Evolutionary conservation across 2,329 filamentous ascomycete genomes (phyloP).

Genomic region (Aspergillus sp.): DNA sequence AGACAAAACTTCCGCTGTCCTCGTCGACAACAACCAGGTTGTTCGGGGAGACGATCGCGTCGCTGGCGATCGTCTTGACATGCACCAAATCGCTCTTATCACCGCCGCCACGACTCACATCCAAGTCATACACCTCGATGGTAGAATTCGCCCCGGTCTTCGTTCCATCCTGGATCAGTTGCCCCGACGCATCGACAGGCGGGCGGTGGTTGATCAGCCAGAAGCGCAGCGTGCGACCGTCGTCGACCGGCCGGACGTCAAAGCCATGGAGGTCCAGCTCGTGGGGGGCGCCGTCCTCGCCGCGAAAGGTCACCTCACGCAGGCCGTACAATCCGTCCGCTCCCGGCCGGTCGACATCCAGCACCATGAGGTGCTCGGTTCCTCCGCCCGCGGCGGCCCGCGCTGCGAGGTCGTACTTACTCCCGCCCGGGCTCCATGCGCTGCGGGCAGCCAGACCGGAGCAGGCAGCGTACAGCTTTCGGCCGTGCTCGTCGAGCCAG

Average conservation of each 20-base stretch:
- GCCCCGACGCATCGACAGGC: background rate
- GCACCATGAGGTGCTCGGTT: background rate
- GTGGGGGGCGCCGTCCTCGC: background rate
- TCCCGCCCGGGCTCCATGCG: constrained; percentile 3
- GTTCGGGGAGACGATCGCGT: constrained; percentile 6
- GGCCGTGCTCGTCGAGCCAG: background rate
- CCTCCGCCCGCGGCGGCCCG: background rate
- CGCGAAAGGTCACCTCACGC: background rate
- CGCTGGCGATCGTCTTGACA: constrained; percentile 2
- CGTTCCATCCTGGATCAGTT: background rate
- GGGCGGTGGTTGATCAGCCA: constrained; percentile 7
- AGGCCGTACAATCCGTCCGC: background rate
- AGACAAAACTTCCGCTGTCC: background rate
- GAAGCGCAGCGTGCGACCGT: constrained; percentile 2
- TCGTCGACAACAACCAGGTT: constrained; percentile 1
- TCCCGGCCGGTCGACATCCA: constrained; percentile 1
- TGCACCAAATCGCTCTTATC: background rate
- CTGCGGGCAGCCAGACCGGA: background rate
- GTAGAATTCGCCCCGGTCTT: constrained; percentile 6
- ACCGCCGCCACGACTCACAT: background rate
- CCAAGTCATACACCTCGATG: constrained; percentile 4
- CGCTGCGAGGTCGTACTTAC: background rate
- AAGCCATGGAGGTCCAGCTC: constrained; percentile 1
- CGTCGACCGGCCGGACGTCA: background rate
- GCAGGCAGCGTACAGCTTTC: constrained; percentile 7